These are phyloP conservation scores for Lichtheimia ramosa DNA, from an alignment of 371 early-diverging fungal genomes.

Conservation along the genomic window DNA sequence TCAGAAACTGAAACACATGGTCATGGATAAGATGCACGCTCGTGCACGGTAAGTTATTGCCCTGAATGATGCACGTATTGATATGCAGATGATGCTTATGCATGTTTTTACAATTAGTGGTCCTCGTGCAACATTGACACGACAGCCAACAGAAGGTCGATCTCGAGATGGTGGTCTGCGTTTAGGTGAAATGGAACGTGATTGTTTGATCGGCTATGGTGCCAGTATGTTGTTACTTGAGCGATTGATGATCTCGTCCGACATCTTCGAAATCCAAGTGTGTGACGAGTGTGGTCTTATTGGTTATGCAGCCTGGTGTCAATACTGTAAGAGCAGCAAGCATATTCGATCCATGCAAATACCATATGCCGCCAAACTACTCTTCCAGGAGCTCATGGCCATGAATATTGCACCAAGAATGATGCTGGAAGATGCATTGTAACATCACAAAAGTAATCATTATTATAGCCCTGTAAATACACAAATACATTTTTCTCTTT, in stretches of 20 bases:
- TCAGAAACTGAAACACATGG: constrained; percentile 99
- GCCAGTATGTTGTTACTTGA: constrained; percentile 93
- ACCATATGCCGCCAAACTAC: constrained; percentile 95
- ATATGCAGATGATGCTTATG: background rate
- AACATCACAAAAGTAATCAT: constrained; percentile 5
- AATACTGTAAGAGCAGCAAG: constrained; percentile 88
- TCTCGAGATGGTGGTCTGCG: constrained; percentile 97
- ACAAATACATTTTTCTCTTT: background rate
- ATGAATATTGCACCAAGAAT: constrained; percentile 95
- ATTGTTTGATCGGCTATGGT: constrained; percentile 99
- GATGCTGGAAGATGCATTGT: constrained; percentile 50
- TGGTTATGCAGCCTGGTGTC: constrained; percentile 96
- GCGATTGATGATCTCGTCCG: constrained; percentile 94
- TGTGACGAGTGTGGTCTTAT: constrained; percentile 94
- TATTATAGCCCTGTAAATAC: constrained; percentile 1
- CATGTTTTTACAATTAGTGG: constrained; percentile 60
- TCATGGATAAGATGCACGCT: constrained; percentile 99
- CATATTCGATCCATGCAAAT: constrained; percentile 90
- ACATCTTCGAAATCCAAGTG: constrained; percentile 91
- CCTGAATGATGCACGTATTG: background rate
- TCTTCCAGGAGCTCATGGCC: constrained; percentile 96
- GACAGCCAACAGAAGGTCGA: constrained; percentile 99
- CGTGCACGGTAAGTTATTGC: constrained; percentile 74
- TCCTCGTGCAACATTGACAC: constrained; percentile 92
- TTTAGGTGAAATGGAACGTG: constrained; percentile 99